Evolutionary conservation across 148 eudicot species (phyloP), one percentile per base, ranked within the genome.

Genomic region (Silene conica): DNA sequence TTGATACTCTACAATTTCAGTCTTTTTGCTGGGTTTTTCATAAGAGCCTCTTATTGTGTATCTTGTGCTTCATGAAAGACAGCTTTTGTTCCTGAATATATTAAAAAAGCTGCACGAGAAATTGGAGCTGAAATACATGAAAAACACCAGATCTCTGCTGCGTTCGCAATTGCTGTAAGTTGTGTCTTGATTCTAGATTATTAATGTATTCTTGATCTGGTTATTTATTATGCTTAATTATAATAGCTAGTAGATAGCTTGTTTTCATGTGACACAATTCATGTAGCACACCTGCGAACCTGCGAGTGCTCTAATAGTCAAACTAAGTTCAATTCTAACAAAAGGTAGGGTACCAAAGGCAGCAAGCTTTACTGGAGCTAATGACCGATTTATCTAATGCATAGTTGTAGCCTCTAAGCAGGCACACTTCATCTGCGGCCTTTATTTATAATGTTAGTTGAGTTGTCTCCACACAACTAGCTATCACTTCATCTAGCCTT

Each of bases 91-190:
- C 74, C 84, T 25, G 70, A 69, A 62, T 70, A 63, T 73, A 69
- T 84, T n/a, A 8, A 69, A 72, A 69, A 78, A 63, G 77, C 41
- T 63, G 70, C 69, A 34, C 77, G 61, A 72, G 77, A 67, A 61
- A 72, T 81, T 64, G 70, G 70, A 26, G 77, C 74, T 58, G 80
- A 81, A 46, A 23, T 84, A 62, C 71, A 43, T 72, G 73, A 73
- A 45, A 65, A 66, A 57, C 20, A 59, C 46, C 77, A 69, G 65
- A 69, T 13, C 41, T 18, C 65, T 75, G 69, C 80, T 23, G 64
- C 61, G 64, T 60, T 67, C 54, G 60, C 54, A 48, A 41, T 34
- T 19, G 34, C 9, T 59, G 86, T 84, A 78, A 84, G 86, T 80
- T 21, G 67, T 69, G 1, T 38, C 57, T 66, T 20, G 43, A n/a